Base-by-base conservation (phyloP, 2,329 filamentous ascomycete species). In the Monilinia laxa region DNA sequence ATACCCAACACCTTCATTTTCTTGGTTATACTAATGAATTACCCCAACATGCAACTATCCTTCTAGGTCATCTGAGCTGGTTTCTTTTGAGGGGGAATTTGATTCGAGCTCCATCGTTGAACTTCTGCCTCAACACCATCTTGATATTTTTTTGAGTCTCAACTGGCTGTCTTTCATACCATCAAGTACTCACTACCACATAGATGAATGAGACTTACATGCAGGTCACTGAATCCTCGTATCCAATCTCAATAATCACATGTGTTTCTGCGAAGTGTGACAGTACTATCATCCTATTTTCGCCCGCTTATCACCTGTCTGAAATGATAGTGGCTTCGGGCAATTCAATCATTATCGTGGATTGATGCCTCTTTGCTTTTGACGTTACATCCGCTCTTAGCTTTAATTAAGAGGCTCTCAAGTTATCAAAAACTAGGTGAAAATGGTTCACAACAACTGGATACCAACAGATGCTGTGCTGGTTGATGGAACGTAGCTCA, bases 341-440 rank as follows among this genome's bases (percentile, higher is more conserved):
- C 35, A 64, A 56, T 55, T 55, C 42, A 64, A 55, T 55, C 35
- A 55, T 64, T 64, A 64, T 64, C 62, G 63, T 51, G 42, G 49
- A 31, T 60, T 60, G 42, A 42, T 23, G 52, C 35, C 40, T 56
- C 31, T 56, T 6, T 53, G 28, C 53, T 62, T 40, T 53, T n/a
- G 47, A 40, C 4, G 59, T 62, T 53, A 53, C 59, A 62, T 62
- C 47, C 47, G 47, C 57, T 14, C 38, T 58, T 45, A 20, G 14
- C 23, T 45, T 47, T 25, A 10, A 49, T 16, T 51, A 18, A 20
- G 42, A 49, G 28, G 20, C 57, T 47, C 45, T 28, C 31, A 14
- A 51, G 28, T 51, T 12, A 10, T 60, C 7, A 35, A 60, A 31
- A 9, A 51, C 23, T 25, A 60, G 28, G 45, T n/a, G 12, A 4